phyloP scores from a whole-genome alignment of 257 asterid species.

The Fraxinus excelsior region DNA sequence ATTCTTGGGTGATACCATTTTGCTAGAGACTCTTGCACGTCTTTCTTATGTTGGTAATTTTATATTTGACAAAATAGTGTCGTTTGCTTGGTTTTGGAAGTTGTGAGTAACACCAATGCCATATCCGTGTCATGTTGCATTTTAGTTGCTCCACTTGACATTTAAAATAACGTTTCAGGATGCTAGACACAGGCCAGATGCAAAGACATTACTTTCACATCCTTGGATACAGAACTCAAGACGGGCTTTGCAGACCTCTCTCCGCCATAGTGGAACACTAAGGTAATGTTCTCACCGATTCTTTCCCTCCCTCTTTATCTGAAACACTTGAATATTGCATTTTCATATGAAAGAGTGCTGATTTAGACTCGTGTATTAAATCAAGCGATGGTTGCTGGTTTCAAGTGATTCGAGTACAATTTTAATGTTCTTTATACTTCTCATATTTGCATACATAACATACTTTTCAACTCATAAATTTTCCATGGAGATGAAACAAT shows the following conservation, averaged over 20 bases:
- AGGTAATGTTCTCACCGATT: conserved; percentile 41
- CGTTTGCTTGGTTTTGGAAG: not conserved
- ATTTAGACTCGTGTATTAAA: not conserved
- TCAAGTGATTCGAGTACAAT: not conserved
- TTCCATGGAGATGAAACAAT: not conserved
- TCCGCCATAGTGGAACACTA: conserved; percentile 85
- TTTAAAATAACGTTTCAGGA: conserved; percentile 63
- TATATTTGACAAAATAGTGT: conserved; percentile 11
- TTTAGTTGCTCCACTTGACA: conserved; percentile 22
- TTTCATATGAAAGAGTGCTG: conserved; percentile 13
- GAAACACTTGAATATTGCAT: conserved; percentile 5
- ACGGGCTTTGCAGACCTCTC: conserved; percentile 83
- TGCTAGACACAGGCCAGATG: conserved; percentile 99
- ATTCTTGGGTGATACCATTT: not conserved
- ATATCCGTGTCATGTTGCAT: conserved; percentile 20
- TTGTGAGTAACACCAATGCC: not conserved
- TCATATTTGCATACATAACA: not conserved
- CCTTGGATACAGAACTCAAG: conserved; percentile 99
- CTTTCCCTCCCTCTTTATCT: not conserved
- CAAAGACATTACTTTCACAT: conserved; percentile 91
- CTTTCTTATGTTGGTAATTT: not conserved
- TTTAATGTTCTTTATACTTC: not conserved
- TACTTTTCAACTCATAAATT: not conserved
- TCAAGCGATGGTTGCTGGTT: not conserved
- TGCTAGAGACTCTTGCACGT: not conserved